A percentile compares a stretch with the other conserved stretches of the same genome.
Evolutionary conservation across 2,329 filamentous ascomycete species (phyloP).

Genomic region (Phialophora expanda): DNA sequence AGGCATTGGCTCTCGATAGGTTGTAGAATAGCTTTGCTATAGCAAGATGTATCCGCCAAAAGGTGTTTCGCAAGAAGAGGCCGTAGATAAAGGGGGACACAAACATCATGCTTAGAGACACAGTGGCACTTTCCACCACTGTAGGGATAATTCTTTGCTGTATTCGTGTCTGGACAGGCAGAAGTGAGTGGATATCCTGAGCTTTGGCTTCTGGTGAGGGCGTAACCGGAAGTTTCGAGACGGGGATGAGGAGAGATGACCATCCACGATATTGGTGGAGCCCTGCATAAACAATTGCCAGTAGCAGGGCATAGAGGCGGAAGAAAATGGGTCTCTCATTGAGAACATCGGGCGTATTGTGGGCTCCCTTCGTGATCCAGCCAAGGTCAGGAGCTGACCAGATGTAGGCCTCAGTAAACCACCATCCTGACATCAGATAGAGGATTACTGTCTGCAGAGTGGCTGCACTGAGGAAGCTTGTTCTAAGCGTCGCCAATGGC

Average conservation of each 20-base stretch:
- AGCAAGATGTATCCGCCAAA: constrained; percentile 72
- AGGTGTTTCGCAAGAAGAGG: constrained; percentile 63
- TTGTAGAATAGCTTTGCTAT: constrained; percentile 76
- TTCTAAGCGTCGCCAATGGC: constrained; percentile 67
- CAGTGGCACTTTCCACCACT: constrained; percentile 44
- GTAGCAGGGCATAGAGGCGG: constrained; percentile 69
- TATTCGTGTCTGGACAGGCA: constrained; percentile 49
- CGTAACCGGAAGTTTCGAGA: constrained; percentile 45
- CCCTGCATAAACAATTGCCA: constrained; percentile 71
- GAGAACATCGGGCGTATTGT: constrained; percentile 63
- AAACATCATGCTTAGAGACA: constrained; percentile 49
- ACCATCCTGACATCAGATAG: constrained; percentile 76
- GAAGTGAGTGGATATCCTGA: constrained; percentile 46
- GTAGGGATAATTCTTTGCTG: constrained; percentile 43
- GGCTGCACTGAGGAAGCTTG: constrained; percentile 61
- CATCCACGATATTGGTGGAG: constrained; percentile 74
- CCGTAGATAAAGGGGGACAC: constrained; percentile 66
- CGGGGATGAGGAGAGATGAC: constrained; percentile 67
- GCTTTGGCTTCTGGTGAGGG: constrained; percentile 40
- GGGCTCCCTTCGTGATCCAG: constrained; percentile 71
- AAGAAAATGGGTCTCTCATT: constrained; percentile 89
- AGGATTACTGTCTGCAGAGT: constrained; percentile 74
- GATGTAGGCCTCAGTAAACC: constrained; percentile 82
- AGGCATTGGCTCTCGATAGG: constrained; percentile 71
- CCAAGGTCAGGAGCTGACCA: constrained; percentile 72